These are phyloP conservation scores for Mortierella sp. DNA, from an alignment of 371 early-diverging fungal species.

Conservation along the genomic window DNA sequence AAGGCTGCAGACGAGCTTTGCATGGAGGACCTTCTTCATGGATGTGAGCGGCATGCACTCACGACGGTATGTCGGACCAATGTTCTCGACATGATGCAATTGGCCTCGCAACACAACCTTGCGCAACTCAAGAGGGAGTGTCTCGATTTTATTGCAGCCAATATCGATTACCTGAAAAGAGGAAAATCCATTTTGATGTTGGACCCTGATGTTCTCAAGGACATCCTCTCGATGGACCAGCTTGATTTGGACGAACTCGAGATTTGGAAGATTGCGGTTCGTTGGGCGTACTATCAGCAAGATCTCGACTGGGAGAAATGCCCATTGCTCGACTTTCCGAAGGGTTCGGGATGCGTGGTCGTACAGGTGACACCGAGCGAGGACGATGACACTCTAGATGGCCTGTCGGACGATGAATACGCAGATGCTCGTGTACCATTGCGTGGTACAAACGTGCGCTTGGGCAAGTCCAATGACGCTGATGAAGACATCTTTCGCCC, in stretches of 20 bases:
- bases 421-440: conserved; percentile 14
- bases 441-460: conserved; percentile 8
- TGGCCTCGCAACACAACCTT: conserved; percentile 34
- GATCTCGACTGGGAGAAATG: conserved; percentile 47
- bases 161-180: conserved; percentile 38
- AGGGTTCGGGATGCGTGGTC: conserved; percentile 34
- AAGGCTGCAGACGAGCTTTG: conserved; percentile 47
- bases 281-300: conserved; percentile 44
- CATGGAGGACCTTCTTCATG: conserved; percentile 37
- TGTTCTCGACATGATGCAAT: conserved; percentile 33
- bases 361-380: conserved; percentile 15
- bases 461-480: not conserved
- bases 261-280: conserved; percentile 53
- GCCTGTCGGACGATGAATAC: conserved; percentile 3
- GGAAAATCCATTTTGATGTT: conserved; percentile 36
- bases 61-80: conserved; percentile 26
- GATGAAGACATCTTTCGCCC: conserved; percentile 41
- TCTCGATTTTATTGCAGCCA: conserved; percentile 45
- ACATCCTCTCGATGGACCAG: conserved; percentile 48
- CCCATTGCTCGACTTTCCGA: conserved; percentile 40
- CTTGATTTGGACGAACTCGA: conserved; percentile 52
- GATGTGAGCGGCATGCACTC: conserved; percentile 41
- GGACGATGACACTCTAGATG: conserved; percentile 1
- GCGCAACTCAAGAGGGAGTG: conserved; percentile 33
- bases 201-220: conserved; percentile 38